These are phyloP conservation scores for Condylostoma magnum DNA, from an alignment of 169 alveolate genomes.

Conservation along the genomic window DNA sequence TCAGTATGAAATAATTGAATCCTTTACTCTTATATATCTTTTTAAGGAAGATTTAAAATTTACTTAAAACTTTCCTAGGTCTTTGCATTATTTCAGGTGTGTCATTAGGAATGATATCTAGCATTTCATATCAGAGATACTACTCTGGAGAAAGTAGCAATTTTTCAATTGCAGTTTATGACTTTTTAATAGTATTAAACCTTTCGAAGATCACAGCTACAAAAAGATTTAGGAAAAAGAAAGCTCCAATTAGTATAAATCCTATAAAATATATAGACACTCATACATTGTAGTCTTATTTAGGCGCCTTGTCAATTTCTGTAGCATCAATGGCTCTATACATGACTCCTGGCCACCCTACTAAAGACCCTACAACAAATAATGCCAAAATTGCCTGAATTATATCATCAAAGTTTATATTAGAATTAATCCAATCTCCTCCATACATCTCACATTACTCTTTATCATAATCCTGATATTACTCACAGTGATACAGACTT, in stretches of 20 bases:
- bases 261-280: slow-evolving; percentile 55
- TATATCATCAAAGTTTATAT: slow-evolving; percentile 70
- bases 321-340: slow-evolving; percentile 55
- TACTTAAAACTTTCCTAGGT: slow-evolving; percentile 25
- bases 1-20: slow-evolving; percentile 72
- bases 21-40: slow-evolving; percentile 28
- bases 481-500: slow-evolving; percentile 57
- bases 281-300: slow-evolving; percentile 36
- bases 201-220: slow-evolving; percentile 81
- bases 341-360: slow-evolving; percentile 78
- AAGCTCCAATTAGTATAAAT: slow-evolving; percentile 70
- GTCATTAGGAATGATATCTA: background rate
- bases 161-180: slow-evolving; percentile 17
- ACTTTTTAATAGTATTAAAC: slow-evolving; percentile 71
- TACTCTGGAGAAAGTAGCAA: slow-evolving; percentile 1
- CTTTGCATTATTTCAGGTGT: slow-evolving; percentile 15
- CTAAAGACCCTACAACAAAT: slow-evolving; percentile 66
- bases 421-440: slow-evolving; percentile 49
- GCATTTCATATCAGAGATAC: slow-evolving; percentile 15
- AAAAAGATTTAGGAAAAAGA: slow-evolving; percentile 72
- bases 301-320: slow-evolving; percentile 52
- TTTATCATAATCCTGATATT: background rate
- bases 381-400: slow-evolving; percentile 63
- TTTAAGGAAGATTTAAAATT: background rate
- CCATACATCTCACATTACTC: slow-evolving; percentile 35